Conservation (phyloP, 2,329 filamentous ascomycete genomes). For the Thelonectria olida region DNA sequence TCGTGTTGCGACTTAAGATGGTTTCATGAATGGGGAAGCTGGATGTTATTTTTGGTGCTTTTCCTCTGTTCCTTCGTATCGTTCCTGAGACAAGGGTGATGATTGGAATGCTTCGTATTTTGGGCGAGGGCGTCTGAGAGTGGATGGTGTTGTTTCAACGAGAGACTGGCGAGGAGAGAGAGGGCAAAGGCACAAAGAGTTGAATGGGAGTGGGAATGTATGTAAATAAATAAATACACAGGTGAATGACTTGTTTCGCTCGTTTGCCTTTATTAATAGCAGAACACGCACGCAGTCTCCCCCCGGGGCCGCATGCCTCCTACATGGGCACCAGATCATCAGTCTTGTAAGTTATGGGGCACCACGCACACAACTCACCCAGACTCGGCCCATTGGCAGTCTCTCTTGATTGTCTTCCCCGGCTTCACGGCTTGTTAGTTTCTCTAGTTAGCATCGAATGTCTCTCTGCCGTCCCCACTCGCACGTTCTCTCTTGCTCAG, state of each 20-base stretch:
- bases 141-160: constrained; percentile 8
- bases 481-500: constrained; percentile 6
- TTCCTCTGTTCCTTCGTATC: not conserved
- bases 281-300: too few species aligned
- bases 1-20: not conserved
- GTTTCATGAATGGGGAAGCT: not conserved
- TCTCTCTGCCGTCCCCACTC: constrained; percentile 16
- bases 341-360: too few species aligned
- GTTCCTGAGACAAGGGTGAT: not conserved
- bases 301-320: too few species aligned
- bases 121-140: not conserved
- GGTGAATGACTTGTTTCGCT: too few species aligned
- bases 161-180: not conserved
- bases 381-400: too few species aligned
- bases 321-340: too few species aligned
- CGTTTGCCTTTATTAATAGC: too few species aligned
- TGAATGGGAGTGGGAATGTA: not conserved
- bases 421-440: constrained; percentile 7
- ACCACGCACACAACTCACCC: not conserved
- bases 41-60: not conserved
- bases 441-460: constrained; percentile 2
- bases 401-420: not conserved
- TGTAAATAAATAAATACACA: not conserved
- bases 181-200: not conserved
- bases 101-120: not conserved